A percentile compares a stretch with the other conserved stretches of the same genome.
phyloP scores from a whole-genome alignment of 768 basidiomycete genomes.

The Amanita rimosa region DNA sequence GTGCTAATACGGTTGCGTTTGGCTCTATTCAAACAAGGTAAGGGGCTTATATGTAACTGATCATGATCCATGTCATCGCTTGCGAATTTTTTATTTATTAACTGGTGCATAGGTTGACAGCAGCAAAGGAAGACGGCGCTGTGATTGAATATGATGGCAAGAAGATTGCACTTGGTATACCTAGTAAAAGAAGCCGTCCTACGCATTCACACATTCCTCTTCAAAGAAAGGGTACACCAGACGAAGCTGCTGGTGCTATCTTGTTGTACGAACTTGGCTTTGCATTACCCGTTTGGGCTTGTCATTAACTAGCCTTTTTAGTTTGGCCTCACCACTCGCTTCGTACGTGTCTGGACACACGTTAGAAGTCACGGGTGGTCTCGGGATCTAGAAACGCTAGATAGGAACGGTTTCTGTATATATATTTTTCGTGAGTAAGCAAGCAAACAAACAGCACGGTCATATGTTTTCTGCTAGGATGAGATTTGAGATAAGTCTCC shows the following conservation, averaged over 20 bases:
- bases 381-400: slow-evolving; percentile 67
- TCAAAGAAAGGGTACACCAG: slow-evolving; percentile 50
- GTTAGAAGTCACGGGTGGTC: slow-evolving; percentile 74
- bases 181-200: slow-evolving; percentile 34
- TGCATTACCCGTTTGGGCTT: background rate
- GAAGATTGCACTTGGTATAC: slow-evolving; percentile 76
- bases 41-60: background rate
- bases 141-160: slow-evolving; percentile 75
- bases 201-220: slow-evolving; percentile 46
- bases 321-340: slow-evolving; percentile 69
- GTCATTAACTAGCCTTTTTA: slow-evolving; percentile 15
- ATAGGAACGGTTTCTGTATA: too few species aligned
- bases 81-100: background rate
- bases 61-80: too few species aligned
- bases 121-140: slow-evolving; percentile 66
- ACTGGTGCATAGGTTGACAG: slow-evolving; percentile 46
- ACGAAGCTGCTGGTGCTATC: slow-evolving; percentile 67
- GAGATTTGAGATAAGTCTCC: too few species aligned
- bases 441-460: too few species aligned
- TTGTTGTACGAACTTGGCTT: slow-evolving; percentile 52
- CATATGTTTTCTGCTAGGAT: too few species aligned
- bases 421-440: too few species aligned
- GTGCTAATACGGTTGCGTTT: slow-evolving; percentile 73
- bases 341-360: slow-evolving; percentile 79
- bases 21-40: slow-evolving; percentile 67